Base-by-base conservation (phyloP, 805 yeast species). In the Teunomyces aglyptinius region DNA sequence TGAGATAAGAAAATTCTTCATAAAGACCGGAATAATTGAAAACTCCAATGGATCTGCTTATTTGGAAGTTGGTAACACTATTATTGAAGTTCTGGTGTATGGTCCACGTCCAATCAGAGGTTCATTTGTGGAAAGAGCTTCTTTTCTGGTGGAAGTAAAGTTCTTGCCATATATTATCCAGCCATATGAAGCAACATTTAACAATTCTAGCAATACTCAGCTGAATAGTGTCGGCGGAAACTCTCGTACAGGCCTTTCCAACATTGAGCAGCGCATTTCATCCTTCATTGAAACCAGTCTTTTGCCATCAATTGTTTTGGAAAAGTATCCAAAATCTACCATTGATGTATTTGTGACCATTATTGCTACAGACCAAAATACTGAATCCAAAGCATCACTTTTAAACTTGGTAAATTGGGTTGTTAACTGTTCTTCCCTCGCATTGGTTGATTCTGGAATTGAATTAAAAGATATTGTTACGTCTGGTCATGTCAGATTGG, bases 41-140 rank as follows among this genome's bases (percentile, higher is more conserved):
- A 86, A 86, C 57, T 83, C 90, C 45, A 83, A 82, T 57, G 97
- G 98, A 2, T 89, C 96, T 16, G 78, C 95, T 2, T 87, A 85
- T 54, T 59, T 89, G 16, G 97, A 91, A 63, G 68, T 74, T 0
- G 86, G 80, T 27, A 75, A 79, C 20, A 78, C 79, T 20, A 77
- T 82, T 39, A 65, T 89, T 5, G 80, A 83, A 45, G 85, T 85
- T 1, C 76, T 89, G 3, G 83, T 92, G 0, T 87, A 83, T 64
- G 98, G 98, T 0, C 98, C 98, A 3, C 76, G 90, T 53, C 97
- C 98, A 6, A 82, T 80, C 50, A 73, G 87, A 49, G 89, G 89
- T 2, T 78, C 88, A 3, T 88, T 85, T 61, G 73, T 80, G 32
- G 82, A 85, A 18, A 71, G 80, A 43, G 91, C 91, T 2, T 73